Conservation (phyloP, 2,329 filamentous ascomycete genomes). For the Fusarium euwallaceae region DNA sequence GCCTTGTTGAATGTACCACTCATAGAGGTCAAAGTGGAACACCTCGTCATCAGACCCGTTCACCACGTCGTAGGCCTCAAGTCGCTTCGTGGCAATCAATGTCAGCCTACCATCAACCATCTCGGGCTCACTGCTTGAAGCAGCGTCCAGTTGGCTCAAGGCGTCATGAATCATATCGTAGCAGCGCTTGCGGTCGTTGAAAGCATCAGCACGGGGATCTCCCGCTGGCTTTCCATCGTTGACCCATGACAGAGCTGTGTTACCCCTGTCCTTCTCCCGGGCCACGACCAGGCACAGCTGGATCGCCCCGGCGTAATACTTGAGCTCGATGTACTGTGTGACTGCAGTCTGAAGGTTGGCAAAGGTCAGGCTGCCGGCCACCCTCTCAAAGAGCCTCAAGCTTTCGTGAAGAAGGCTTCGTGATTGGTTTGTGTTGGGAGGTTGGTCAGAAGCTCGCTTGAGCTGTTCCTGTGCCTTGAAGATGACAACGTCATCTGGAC, state of each 20-base stretch:
- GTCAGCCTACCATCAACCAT: constrained; percentile 83
- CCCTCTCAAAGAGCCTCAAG: constrained; percentile 87
- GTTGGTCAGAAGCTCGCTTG: constrained; percentile 86
- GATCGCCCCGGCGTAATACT: constrained; percentile 95
- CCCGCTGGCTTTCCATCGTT: constrained; percentile 81
- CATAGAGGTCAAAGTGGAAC: constrained; percentile 96
- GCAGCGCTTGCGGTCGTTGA: constrained; percentile 79
- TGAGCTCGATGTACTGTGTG: constrained; percentile 81
- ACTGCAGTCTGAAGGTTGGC: constrained; percentile 85
- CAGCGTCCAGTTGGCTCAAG: constrained; percentile 80
- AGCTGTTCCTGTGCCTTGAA: constrained; percentile 98
- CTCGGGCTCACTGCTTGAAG: constrained; percentile 76
- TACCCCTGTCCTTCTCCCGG: constrained; percentile 86
- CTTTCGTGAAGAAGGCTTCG: constrained; percentile 89
- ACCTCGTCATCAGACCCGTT: constrained; percentile 90
- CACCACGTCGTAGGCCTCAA: constrained; percentile 92
- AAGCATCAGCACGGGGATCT: constrained; percentile 78
- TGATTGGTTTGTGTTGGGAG: constrained; percentile 79
- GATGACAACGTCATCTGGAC: constrained; percentile 94
- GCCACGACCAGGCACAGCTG: constrained; percentile 88
- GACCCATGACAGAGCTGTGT: constrained; percentile 86
- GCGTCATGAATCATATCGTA: constrained; percentile 92
- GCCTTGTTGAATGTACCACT: constrained; percentile 92
- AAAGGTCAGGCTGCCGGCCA: constrained; percentile 84
- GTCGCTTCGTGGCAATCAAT: constrained; percentile 80